Evolutionary conservation across 176 grass and related monocot species (phyloP).

Genomic region (Eleusine indica): DNA sequence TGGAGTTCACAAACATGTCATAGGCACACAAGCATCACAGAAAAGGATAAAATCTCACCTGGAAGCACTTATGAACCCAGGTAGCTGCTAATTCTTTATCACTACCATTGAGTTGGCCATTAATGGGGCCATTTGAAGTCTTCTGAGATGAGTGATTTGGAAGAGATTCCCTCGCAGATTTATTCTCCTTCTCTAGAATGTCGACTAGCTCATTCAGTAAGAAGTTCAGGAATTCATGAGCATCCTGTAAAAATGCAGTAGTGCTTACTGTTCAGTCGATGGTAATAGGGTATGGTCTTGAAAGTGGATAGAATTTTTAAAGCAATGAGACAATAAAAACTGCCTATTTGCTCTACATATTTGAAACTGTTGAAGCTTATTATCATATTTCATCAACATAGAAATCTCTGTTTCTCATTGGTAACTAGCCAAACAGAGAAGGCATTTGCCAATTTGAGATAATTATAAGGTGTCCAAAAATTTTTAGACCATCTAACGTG

Average conservation of each 20-base stretch:
- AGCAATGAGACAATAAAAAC: neutral
- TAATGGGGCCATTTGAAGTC: conserved; percentile 53
- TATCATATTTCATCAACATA: neutral
- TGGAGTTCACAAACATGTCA: conserved; percentile 3
- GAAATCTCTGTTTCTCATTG: neutral
- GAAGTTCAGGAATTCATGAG: conserved; percentile 98
- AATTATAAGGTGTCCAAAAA: neutral
- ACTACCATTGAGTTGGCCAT: conserved; percentile 63
- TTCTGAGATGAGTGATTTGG: conserved; percentile 55
- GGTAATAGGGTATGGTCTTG: neutral
- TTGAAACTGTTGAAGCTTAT: neutral
- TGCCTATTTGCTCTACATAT: neutral
- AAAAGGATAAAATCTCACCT: conserved; percentile 55
- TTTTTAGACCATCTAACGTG: neutral
- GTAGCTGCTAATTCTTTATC: conserved; percentile 73
- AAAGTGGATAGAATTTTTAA: neutral
- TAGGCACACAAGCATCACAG: neutral
- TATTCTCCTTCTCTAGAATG: conserved; percentile 91
- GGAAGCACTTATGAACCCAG: conserved; percentile 95
- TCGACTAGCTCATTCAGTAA: conserved; percentile 98
- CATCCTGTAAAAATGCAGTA: conserved; percentile 71
- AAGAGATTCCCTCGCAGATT: conserved; percentile 51
- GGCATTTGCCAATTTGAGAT: neutral
- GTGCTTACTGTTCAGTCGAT: conserved; percentile 12
- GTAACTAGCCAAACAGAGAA: conserved; percentile 10